Percentiles rank a stretch among this genome's conserved stretches.
These are phyloP conservation scores for Penicillium psychrosexuale DNA, from an alignment of 2,329 filamentous ascomycete species.

Conservation along the genomic window DNA sequence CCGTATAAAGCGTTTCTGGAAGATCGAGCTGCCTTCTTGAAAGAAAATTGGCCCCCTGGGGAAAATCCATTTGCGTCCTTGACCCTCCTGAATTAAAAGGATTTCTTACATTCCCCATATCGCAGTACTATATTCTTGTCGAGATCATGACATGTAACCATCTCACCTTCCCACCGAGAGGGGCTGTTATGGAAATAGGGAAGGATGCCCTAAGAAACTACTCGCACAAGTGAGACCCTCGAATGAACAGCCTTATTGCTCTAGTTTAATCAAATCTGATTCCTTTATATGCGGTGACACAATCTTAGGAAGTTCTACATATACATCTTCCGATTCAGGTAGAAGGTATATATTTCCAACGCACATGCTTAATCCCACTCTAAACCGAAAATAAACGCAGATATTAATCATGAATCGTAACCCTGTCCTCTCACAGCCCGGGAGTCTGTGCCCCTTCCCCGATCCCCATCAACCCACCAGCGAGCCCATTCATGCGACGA, in stretches of 20 bases:
- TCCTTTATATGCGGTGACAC: background rate
- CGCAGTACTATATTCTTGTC: background rate
- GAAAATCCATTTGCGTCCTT: constrained; percentile 22
- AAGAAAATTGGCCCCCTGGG: constrained; percentile 21
- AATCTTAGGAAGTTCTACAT: too few species aligned
- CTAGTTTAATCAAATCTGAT: too few species aligned
- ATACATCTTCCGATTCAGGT: background rate
- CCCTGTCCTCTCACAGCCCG: constrained; percentile 19
- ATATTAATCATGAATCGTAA: constrained; percentile 6
- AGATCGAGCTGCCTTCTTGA: constrained; percentile 15
- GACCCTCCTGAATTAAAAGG: background rate
- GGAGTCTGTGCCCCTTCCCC: constrained; percentile 36
- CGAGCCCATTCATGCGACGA: constrained; percentile 55
- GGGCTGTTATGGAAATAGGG: too few species aligned
- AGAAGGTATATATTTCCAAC: background rate
- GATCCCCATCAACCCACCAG: constrained; percentile 51
- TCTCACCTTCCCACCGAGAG: too few species aligned
- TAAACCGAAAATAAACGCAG: background rate
- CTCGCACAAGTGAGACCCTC: too few species aligned
- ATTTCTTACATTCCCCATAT: background rate
- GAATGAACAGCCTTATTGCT: too few species aligned
- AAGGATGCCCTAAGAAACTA: too few species aligned
- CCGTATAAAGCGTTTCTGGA: constrained; percentile 26
- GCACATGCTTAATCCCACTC: background rate
- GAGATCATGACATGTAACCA: too few species aligned